phyloP scores from a whole-genome alignment of 257 asterid species.

The Solanum ossicruentum region DNA sequence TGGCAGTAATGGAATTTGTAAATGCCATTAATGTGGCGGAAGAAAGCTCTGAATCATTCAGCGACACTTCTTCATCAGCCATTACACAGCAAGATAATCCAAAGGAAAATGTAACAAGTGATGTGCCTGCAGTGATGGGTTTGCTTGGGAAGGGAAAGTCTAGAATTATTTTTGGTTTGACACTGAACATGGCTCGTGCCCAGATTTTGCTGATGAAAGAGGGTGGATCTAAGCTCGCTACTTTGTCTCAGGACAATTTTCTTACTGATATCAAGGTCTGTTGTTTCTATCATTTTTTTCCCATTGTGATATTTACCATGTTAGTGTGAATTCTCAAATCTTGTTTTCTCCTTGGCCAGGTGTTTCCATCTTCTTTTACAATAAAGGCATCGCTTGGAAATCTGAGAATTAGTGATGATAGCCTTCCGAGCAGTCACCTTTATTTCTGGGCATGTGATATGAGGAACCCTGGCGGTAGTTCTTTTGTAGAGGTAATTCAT shows the following conservation, averaged over 20 bases:
- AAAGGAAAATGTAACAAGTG: conserved; percentile 29
- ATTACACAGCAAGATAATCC: conserved; percentile 17
- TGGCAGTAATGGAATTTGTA: conserved; percentile 75
- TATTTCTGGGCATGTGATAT: conserved; percentile 98
- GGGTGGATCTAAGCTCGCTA: conserved; percentile 71
- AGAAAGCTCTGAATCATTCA: conserved; percentile 30
- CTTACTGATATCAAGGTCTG: conserved; percentile 77
- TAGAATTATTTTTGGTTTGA: conserved; percentile 60
- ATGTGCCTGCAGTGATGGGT: conserved; percentile 65
- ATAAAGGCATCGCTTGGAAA: conserved; percentile 96
- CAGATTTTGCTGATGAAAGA: conserved; percentile 90
- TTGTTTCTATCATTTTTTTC: neutral
- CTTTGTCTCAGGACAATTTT: conserved; percentile 79
- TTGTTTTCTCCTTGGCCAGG: conserved; percentile 28
- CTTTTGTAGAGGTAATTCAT: conserved; percentile 79
- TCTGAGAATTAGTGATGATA: conserved; percentile 90
- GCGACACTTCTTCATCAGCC: conserved; percentile 44
- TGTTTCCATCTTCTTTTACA: conserved; percentile 85
- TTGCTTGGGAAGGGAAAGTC: conserved; percentile 91
- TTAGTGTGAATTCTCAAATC: neutral
- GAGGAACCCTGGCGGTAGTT: conserved; percentile 97
- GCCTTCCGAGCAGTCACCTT: conserved; percentile 60
- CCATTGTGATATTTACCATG: neutral
- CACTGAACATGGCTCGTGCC: conserved; percentile 89
- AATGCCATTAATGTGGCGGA: conserved; percentile 47